phyloP scores from a whole-genome alignment of 2,329 filamentous ascomycete genomes.

The Curvularia lunata region DNA sequence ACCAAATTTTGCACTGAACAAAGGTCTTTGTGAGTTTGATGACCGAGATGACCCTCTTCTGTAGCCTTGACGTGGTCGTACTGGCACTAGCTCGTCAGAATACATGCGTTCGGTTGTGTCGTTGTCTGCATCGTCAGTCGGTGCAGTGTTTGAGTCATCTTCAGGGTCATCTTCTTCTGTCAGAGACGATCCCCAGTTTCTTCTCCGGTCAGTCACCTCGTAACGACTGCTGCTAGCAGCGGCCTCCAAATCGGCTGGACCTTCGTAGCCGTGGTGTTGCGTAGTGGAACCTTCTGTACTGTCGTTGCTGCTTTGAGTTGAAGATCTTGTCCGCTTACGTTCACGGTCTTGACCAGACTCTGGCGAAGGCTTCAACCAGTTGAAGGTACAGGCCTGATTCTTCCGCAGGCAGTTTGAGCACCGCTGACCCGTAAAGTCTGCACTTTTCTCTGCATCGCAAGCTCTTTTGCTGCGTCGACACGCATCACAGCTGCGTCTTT shows the following conservation, averaged over 20 bases:
- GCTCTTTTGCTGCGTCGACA: conserved; percentile 54
- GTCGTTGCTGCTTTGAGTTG: background rate
- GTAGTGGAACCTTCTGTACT: background rate
- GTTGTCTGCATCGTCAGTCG: conserved; percentile 1
- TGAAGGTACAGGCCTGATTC: conserved; percentile 54
- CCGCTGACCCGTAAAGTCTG: conserved; percentile 30
- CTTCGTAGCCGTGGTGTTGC: conserved; percentile 9
- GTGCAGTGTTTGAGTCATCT: background rate
- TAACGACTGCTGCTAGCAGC: background rate
- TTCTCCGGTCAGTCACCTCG: background rate
- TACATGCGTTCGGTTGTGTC: background rate
- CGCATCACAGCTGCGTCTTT: conserved; percentile 52
- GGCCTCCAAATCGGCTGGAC: background rate
- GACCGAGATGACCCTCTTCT: background rate
- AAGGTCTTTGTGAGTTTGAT: background rate
- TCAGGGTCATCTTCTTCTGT: background rate
- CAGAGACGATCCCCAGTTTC: background rate
- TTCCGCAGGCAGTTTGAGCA: conserved; percentile 54
- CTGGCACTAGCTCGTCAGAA: background rate
- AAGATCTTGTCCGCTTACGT: conserved; percentile 17
- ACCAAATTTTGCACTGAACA: background rate
- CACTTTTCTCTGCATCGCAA: conserved; percentile 49
- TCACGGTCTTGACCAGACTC: background rate
- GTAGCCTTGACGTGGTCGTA: background rate
- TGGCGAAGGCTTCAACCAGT: conserved; percentile 47